phyloP scores from a whole-genome alignment of 1,284 basidiomycete genomes.

The Trichosporon sp. region DNA sequence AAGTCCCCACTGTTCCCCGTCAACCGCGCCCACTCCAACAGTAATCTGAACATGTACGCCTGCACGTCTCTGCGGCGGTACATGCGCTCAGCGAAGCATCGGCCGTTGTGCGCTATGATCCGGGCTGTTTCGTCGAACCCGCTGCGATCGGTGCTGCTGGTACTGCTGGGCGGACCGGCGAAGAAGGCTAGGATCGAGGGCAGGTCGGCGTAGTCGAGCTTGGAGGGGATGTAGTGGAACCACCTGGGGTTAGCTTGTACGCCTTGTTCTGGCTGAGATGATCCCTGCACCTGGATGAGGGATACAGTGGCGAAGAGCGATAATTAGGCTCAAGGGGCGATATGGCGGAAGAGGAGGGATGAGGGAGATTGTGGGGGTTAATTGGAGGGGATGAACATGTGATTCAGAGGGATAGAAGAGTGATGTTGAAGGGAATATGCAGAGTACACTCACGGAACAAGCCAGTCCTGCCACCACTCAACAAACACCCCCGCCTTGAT shows the following conservation, averaged over 20 bases:
- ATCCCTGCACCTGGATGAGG: too few relatives aligned
- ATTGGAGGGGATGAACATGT: too few relatives aligned
- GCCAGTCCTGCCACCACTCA: conserved; percentile 46
- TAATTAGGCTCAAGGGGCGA: too few relatives aligned
- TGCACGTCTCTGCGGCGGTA: conserved; percentile 46
- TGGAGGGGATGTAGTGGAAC: conserved; percentile 46
- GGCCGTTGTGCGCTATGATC: conserved; percentile 43
- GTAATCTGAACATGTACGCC: conserved; percentile 48
- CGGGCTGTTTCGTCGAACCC: conserved; percentile 47
- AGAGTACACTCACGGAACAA: conserved; percentile 45
- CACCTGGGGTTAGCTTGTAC: conserved; percentile 24
- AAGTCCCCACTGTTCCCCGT: conserved; percentile 11
- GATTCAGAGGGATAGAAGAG: too few relatives aligned
- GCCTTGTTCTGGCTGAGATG: too few relatives aligned
- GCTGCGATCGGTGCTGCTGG: conserved; percentile 27
- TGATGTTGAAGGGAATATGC: not conserved
- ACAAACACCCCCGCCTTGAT: conserved; percentile 50
- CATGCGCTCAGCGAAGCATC: conserved; percentile 47
- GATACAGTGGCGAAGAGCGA: too few relatives aligned
- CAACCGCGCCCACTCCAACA: conserved; percentile 43
- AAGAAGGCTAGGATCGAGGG: conserved; percentile 46
- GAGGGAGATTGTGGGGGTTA: too few relatives aligned
- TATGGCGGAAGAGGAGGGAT: too few relatives aligned
- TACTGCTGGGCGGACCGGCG: conserved; percentile 32
- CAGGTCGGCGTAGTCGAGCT: conserved; percentile 46